phyloP scores from a whole-genome alignment of 768 basidiomycete species.

The Podaxis mareebaensis region DNA sequence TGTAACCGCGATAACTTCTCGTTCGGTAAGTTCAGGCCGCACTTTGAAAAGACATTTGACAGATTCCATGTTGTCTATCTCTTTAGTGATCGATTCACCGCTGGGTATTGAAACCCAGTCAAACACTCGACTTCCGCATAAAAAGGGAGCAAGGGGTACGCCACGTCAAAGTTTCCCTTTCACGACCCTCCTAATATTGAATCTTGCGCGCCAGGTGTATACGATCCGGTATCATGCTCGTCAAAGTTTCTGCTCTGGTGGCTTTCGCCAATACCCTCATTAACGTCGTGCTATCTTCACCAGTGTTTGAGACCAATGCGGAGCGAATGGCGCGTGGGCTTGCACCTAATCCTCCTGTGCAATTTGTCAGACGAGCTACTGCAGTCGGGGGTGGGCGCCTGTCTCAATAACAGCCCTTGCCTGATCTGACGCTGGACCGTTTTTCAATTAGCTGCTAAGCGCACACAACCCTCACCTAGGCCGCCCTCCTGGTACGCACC shows the following conservation, averaged over 20 bases:
- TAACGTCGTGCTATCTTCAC: constrained; percentile 21
- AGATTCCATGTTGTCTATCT: neutral
- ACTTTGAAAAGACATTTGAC: neutral
- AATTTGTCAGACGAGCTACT: constrained; percentile 18
- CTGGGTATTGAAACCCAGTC: neutral
- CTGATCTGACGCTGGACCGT: neutral
- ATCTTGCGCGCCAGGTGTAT: constrained; percentile 9
- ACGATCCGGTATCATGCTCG: constrained; percentile 17
- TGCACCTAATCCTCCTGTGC: constrained; percentile 34
- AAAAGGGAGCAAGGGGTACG: neutral
- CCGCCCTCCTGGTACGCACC: constrained; percentile 22
- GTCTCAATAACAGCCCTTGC: neutral
- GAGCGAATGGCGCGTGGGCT: constrained; percentile 47
- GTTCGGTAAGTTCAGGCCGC: neutral
- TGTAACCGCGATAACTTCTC: neutral
- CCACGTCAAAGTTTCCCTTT: neutral
- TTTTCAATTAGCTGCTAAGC: neutral
- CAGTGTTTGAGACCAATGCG: constrained; percentile 37
- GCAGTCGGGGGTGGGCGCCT: neutral
- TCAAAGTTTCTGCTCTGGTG: constrained; percentile 25
- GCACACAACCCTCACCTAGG: neutral
- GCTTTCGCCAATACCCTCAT: constrained; percentile 24
- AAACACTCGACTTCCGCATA: neutral
- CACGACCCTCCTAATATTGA: neutral
- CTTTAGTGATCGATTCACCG: neutral